phyloP scores from a whole-genome alignment of 345 rosid genomes.

The Boechera retrofracta region DNA sequence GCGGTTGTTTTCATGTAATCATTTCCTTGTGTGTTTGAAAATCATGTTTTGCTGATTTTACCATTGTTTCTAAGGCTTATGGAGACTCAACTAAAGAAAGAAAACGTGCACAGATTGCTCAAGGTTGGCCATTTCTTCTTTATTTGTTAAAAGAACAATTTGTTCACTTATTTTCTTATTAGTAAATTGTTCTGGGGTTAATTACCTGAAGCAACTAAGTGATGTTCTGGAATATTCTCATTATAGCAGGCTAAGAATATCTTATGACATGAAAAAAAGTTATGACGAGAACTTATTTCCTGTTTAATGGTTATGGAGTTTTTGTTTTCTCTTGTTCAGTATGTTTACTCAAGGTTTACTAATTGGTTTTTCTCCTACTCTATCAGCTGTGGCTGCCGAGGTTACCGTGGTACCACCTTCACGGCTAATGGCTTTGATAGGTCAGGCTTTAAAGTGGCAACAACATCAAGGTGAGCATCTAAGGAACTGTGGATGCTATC shows the following conservation, averaged over 20 bases:
- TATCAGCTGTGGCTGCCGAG: conserved; percentile 83
- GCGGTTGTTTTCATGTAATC: conserved; percentile 12
- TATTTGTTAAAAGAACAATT: not conserved
- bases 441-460: conserved; percentile 99
- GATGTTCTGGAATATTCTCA: conserved; percentile 13
- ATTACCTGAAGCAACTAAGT: conserved; percentile 14
- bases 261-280: conserved; percentile 6
- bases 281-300: conserved; percentile 14
- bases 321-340: conserved; percentile 10
- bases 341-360: conserved; percentile 25
- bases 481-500: conserved; percentile 29
- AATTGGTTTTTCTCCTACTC: conserved; percentile 18
- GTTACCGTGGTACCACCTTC: conserved; percentile 98
- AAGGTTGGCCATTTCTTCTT: conserved; percentile 61
- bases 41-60: conserved; percentile 35
- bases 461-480: conserved; percentile 88
- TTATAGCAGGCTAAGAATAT: not conserved
- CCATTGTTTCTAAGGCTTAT: conserved; percentile 66
- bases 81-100: conserved; percentile 95
- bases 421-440: conserved; percentile 93
- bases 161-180: not conserved
- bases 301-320: conserved; percentile 16
- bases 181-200: conserved; percentile 8
- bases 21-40: conserved; percentile 17
- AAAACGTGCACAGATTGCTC: conserved; percentile 92